These are phyloP conservation scores for Priceomyces carsonii DNA, from an alignment of 805 yeast genomes.

Conservation along the genomic window DNA sequence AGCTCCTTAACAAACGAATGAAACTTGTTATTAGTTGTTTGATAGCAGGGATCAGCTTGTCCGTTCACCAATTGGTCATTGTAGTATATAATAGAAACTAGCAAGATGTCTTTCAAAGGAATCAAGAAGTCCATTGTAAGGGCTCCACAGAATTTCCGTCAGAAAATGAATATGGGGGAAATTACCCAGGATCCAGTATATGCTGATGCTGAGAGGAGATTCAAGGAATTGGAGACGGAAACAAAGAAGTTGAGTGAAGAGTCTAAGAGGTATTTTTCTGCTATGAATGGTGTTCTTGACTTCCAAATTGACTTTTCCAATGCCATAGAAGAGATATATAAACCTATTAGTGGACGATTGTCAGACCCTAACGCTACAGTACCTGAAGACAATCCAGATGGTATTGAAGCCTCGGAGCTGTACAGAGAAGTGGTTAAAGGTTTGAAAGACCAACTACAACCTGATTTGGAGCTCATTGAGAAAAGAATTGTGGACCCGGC, in stretches of 20 bases:
- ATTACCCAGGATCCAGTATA: slow-evolving; percentile 75
- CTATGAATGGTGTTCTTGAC: slow-evolving; percentile 90
- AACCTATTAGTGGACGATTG: slow-evolving; percentile 91
- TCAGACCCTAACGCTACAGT: slow-evolving; percentile 84
- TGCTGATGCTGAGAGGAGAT: slow-evolving; percentile 93
- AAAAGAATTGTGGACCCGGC: slow-evolving; percentile 89
- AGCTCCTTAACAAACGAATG: neutral
- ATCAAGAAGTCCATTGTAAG: slow-evolving; percentile 75
- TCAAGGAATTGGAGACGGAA: slow-evolving; percentile 86
- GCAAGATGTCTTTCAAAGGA: slow-evolving; percentile 84
- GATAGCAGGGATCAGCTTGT: too few species aligned
- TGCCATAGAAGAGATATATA: slow-evolving; percentile 92
- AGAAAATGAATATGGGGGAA: slow-evolving; percentile 83
- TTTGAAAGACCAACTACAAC: slow-evolving; percentile 80
- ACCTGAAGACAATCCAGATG: slow-evolving; percentile 96
- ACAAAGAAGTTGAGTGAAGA: slow-evolving; percentile 89
- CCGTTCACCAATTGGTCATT: too few species aligned
- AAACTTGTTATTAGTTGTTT: neutral
- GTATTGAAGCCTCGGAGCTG: slow-evolving; percentile 91
- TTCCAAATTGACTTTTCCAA: slow-evolving; percentile 95
- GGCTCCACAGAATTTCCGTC: slow-evolving; percentile 91
- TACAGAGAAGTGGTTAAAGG: slow-evolving; percentile 87
- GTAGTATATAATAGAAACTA: too few species aligned
- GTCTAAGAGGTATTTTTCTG: slow-evolving; percentile 83
- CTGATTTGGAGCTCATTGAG: slow-evolving; percentile 91